Evolutionary conservation across 148 eudicot genomes (phyloP), one percentile per base, ranked within the genome.

Genomic region (Fagopyrum esculentum): DNA sequence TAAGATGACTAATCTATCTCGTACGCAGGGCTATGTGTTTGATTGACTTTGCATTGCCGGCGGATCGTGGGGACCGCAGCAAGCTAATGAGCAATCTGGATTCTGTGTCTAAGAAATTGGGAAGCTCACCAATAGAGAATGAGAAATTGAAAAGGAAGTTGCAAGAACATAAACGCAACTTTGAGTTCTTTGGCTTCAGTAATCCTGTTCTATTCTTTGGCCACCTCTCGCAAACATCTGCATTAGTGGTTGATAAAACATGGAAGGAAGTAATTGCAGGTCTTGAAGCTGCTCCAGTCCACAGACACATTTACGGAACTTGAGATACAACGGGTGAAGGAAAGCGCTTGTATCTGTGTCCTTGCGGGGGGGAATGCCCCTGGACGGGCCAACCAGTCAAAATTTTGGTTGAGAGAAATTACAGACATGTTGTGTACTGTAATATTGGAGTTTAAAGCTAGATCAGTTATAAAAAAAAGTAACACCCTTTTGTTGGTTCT

Each of bases 181-280:
- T 95, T 76, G 90, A 90, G 55, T 80, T 85, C 46, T 64, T 73
- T 45, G 45, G 82, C 49, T 87, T 92, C 73, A 77, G 80, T 64
- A 90, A 94, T 49, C 98, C 97, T 70, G 97, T 92, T 82, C 79
- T 90, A 81, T 92, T 89, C 80, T 89, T 89, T 52, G 91, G 96
- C 30, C 96, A 90, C 69, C 82, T 90, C 78, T 88, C 97, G n/a
- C 86, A 84, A 87, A 87, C 80, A 56, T 86, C 97, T 60, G 72
- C 88, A 45, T 54, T 92, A 82, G 78, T 95, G 66, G 81, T 95
- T 77, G 93, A 95, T 84, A 95, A 90, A 77, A 92, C 98, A 12
- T 92, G 99, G 99, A 75, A 82, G 83, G 84, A 89, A 78, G 97
- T 92, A 43, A 87, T 90, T 54, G 87, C 86, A 79, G 78, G 79